phyloP scores from a whole-genome alignment of 176 grass and related monocot genomes.

The Urochloa ruziziensis region DNA sequence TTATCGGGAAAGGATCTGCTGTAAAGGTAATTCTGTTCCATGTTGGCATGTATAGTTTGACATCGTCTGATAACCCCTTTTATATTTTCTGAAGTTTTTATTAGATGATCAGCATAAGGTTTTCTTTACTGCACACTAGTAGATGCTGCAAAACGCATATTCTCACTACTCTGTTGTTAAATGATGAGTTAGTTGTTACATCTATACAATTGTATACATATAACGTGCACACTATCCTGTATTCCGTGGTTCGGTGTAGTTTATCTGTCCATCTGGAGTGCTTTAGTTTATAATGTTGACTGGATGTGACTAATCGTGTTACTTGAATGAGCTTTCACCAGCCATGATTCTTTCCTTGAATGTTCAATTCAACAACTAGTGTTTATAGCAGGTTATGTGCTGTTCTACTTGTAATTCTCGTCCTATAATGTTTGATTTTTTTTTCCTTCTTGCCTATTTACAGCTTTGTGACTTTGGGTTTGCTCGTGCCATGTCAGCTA shows the following conservation, averaged over 20 bases:
- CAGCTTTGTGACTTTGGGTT: slow-evolving; percentile 99
- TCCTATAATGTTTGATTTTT: neutral
- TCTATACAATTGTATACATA: neutral
- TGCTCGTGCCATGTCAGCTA: slow-evolving; percentile 97
- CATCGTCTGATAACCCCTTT: neutral
- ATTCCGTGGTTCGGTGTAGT: neutral
- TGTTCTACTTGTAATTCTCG: slow-evolving; percentile 20
- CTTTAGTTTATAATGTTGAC: slow-evolving; percentile 9
- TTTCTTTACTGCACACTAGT: neutral
- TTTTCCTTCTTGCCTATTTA: slow-evolving; percentile 21
- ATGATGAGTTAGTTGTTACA: neutral
- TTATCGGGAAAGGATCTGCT: slow-evolving; percentile 89
- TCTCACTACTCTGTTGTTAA: neutral
- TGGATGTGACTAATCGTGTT: neutral
- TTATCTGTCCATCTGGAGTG: neutral
- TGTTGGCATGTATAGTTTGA: neutral
- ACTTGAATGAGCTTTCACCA: neutral
- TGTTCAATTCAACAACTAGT: neutral
- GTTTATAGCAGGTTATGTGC: neutral
- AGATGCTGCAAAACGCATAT: slow-evolving; percentile 2
- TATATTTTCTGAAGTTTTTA: neutral
- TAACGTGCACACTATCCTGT: neutral
- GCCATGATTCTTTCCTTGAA: neutral
- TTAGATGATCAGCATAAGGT: neutral
- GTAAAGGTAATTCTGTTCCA: slow-evolving; percentile 66